Evolutionary conservation across 208 protist genomes (phyloP).

Genomic region (Leishmania guyanensis): DNA sequence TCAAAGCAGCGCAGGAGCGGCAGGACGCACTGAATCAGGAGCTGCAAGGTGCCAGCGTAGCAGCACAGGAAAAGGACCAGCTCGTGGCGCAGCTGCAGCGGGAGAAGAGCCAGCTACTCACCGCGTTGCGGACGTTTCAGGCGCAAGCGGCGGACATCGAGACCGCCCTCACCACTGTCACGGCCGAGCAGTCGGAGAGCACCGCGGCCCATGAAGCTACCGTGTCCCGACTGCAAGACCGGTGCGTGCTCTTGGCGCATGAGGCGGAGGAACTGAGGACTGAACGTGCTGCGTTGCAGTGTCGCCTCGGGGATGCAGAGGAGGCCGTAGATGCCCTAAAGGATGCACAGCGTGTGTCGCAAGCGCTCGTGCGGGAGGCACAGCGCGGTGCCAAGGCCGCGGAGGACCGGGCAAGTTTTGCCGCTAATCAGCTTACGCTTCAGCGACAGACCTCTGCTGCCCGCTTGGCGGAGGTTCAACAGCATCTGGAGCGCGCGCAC

Average conservation of each 20-base stretch:
- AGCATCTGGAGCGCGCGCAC: conserved; percentile 14
- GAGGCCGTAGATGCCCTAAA: conserved; percentile 26
- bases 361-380: conserved; percentile 18
- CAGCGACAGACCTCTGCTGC: conserved; percentile 16
- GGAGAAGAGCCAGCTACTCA: conserved; percentile 26
- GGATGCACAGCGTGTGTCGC: conserved; percentile 22
- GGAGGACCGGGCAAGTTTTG: conserved; percentile 7
- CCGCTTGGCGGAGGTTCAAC: conserved; percentile 18
- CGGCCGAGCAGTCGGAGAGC: conserved; percentile 9
- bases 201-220: not conserved
- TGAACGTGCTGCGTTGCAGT: conserved; percentile 11
- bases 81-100: conserved; percentile 28
- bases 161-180: conserved; percentile 8
- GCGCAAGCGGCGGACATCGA: conserved; percentile 21
- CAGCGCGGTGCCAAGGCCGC: conserved; percentile 11
- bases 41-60: not conserved
- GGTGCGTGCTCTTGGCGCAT: conserved; percentile 16
- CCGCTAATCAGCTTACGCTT: conserved; percentile 1
- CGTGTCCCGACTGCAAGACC: conserved; percentile 9
- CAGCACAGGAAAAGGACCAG: conserved; percentile 8
- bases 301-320: conserved; percentile 29
- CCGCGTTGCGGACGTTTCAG: conserved; percentile 23
- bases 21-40: conserved; percentile 5
- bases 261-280: conserved; percentile 13
- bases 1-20: conserved; percentile 10